phyloP scores from a whole-genome alignment of 371 early-diverging fungal genomes.

The Mucor mucedo region DNA sequence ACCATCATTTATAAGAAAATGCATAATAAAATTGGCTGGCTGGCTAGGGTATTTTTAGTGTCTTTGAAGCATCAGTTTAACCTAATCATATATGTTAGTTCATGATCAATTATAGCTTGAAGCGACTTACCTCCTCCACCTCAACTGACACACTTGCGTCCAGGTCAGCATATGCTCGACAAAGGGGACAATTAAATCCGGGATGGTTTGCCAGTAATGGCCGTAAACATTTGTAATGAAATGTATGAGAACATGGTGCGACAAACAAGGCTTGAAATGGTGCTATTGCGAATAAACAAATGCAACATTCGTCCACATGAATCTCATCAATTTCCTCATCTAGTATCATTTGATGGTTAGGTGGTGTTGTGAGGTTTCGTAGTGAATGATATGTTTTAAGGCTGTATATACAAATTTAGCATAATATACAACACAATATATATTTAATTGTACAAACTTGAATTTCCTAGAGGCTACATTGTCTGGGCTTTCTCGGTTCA shows the following conservation, averaged over 20 bases:
- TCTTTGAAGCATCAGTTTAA: conserved; percentile 17
- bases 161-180: conserved; percentile 91
- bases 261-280: conserved; percentile 95
- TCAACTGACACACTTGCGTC: conserved; percentile 75
- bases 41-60: neutral
- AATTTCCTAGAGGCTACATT: conserved; percentile 60
- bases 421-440: neutral
- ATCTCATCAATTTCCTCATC: conserved; percentile 8
- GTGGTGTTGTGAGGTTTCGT: conserved; percentile 19
- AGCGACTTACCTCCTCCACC: conserved; percentile 31
- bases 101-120: no score
- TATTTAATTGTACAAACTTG: neutral
- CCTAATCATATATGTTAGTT: neutral
- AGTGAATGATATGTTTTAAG: conserved; percentile 22
- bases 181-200: conserved; percentile 92
- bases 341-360: neutral
- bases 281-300: conserved; percentile 88
- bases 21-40: no score
- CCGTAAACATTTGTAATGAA: conserved; percentile 92
- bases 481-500: conserved; percentile 66
- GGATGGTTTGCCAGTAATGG: conserved; percentile 64
- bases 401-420: neutral
- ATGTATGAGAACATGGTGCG: conserved; percentile 94
- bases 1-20: no score
- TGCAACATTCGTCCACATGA: conserved; percentile 84